phyloP scores from a whole-genome alignment of 805 yeast species.

The Saccharomycopsis javanensis region DNA sequence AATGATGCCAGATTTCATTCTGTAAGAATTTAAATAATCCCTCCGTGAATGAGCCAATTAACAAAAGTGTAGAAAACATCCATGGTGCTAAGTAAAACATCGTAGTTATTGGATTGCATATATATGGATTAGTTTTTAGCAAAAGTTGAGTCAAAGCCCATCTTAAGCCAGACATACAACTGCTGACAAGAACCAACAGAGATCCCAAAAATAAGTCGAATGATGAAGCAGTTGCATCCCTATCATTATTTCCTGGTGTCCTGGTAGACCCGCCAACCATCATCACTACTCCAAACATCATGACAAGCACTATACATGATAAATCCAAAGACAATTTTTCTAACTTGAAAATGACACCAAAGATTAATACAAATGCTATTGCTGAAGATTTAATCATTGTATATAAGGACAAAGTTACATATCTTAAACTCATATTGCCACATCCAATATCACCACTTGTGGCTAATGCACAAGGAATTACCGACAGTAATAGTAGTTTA shows the following conservation, averaged over 20 bases:
- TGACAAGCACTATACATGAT: constrained; percentile 57
- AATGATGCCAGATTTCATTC: constrained; percentile 56
- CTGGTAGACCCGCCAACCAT: constrained; percentile 55
- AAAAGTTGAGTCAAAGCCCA: constrained; percentile 93
- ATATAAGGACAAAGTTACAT: constrained; percentile 72
- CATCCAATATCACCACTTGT: constrained; percentile 91
- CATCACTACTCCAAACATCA: constrained; percentile 78
- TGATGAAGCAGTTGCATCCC: constrained; percentile 6
- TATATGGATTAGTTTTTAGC: constrained; percentile 47
- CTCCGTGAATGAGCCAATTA: constrained; percentile 59
- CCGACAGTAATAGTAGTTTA: constrained; percentile 39
- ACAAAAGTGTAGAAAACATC: constrained; percentile 56
- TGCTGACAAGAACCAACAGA: constrained; percentile 61
- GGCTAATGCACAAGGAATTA: constrained; percentile 79
- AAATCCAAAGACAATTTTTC: constrained; percentile 67
- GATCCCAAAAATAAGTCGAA: constrained; percentile 42
- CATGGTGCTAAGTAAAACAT: constrained; percentile 78
- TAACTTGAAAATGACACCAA: constrained; percentile 73
- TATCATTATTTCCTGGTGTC: constrained; percentile 18
- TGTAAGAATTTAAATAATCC: constrained; percentile 35
- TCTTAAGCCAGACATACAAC: constrained; percentile 78
- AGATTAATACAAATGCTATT: constrained; percentile 77
- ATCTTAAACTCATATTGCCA: constrained; percentile 74
- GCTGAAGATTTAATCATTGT: constrained; percentile 90
- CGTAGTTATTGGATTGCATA: constrained; percentile 71